Evolutionary conservation across 1,284 basidiomycete genomes (phyloP), one percentile per base, ranked within the genome.

Genomic region (Moesziomyces aphidis): DNA sequence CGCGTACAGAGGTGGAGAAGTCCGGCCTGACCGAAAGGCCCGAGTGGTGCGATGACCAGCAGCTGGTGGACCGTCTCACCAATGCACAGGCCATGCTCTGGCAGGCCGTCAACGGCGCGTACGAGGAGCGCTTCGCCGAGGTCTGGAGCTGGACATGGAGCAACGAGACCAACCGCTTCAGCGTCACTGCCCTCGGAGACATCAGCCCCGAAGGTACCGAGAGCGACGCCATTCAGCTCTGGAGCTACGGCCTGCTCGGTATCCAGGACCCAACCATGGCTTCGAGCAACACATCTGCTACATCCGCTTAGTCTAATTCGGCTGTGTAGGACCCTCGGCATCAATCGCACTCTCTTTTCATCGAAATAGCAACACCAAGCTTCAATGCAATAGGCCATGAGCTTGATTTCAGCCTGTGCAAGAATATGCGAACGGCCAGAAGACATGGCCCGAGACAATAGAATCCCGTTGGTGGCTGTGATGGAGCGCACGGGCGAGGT

Each of bases 211-310:
- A 76, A 21, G 85, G 85, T 2, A 85, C 84, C 1, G 85, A 86
- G 70, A 85, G 84, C n/a, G 84, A 86, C 55, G 85, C 85, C 3
- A 66, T 86, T 48, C 85, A 86, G 73, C 71, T 86, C 13, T 86
- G 85, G 85, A 82, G 81, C 50, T 86, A 85, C 71, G 85, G 78
- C 1, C 84, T 85, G 73, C 65, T 86, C 55, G 85, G 81, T 5
- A 76, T 83, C 36, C 74, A 82, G 15, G 84, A 85, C 67, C 83
- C 84, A 0, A 63, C 60, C 21, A 49, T 10, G n/a, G 46, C n/a
- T 22, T 22, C 45, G 9, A 46, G 22, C 22, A 19, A 10, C 17
- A 52, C 34, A 13, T 24, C 50, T 49, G 52, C 54, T 9, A 23
- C 44, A 5, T 2, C 44, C 8, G 13, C 19, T 1, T 42, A n/a